Conservation (phyloP, 805 yeast genomes). For the Zygoascus biomembranicola region DNA sequence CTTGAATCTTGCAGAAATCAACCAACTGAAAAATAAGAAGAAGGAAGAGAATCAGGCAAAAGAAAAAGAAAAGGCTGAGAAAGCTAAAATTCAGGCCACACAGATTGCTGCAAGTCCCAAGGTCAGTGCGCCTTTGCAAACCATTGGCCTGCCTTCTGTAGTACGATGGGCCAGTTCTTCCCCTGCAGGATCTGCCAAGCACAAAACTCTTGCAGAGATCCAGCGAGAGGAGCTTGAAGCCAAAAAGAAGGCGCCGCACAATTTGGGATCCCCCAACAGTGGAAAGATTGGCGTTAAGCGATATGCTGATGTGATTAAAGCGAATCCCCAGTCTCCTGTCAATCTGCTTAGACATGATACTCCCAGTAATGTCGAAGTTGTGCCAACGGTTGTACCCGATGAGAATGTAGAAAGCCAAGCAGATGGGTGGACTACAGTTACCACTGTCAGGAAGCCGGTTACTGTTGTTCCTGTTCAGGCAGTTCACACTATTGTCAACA, state of each 20-base stretch:
- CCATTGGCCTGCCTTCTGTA: neutral
- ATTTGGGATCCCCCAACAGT: neutral
- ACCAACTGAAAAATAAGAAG: constrained; percentile 1
- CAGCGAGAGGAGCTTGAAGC: constrained; percentile 31
- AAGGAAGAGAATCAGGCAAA: constrained; percentile 1
- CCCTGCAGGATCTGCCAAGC: constrained; percentile 17
- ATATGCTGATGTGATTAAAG: constrained; percentile 7
- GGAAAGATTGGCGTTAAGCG: constrained; percentile 3
- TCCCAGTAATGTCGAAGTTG: neutral
- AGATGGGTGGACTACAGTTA: constrained; percentile 27
- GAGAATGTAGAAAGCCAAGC: neutral
- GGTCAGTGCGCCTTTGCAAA: neutral
- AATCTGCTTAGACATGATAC: neutral
- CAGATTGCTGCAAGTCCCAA: neutral
- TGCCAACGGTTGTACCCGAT: constrained; percentile 1
- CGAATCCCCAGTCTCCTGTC: neutral
- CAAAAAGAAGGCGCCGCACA: constrained; percentile 3
- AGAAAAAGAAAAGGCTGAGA: neutral
- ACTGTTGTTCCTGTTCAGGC: constrained; percentile 1
- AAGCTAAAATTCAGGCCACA: neutral
- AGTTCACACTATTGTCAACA: neutral
- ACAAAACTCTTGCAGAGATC: constrained; percentile 30
- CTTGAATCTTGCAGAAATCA: neutral
- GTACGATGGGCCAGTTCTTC: constrained; percentile 17
- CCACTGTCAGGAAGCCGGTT: constrained; percentile 5